phyloP scores from a whole-genome alignment of 2,329 filamentous ascomycete species.

The Pyrenophora teres region DNA sequence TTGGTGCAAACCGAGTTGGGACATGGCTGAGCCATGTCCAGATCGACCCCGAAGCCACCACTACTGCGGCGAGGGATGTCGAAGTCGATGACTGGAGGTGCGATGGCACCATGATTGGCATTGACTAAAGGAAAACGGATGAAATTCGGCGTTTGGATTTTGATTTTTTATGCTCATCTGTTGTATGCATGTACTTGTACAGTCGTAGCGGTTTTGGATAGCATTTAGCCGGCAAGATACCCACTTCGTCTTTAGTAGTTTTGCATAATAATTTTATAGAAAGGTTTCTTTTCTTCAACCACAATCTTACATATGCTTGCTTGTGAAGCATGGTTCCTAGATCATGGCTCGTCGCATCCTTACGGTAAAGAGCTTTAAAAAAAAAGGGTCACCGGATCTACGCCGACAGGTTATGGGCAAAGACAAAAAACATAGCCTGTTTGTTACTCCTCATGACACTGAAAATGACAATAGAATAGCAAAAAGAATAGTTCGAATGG shows the following conservation, averaged over 20 bases:
- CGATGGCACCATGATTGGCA: conserved; percentile 44
- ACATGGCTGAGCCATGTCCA: conserved; percentile 47
- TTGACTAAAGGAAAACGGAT: conserved; percentile 29
- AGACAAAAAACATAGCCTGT: neutral
- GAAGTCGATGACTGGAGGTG: conserved; percentile 45
- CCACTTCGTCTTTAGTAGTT: conserved; percentile 13
- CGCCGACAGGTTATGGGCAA: neutral
- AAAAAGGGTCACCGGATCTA: too few relatives aligned
- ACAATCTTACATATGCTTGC: neutral
- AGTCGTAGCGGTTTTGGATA: conserved; percentile 16
- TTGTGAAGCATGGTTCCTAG: neutral
- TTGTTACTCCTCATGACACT: too few relatives aligned
- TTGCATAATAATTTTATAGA: conserved; percentile 7
- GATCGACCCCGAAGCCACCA: conserved; percentile 44
- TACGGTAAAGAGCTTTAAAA: too few relatives aligned
- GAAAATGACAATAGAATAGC: neutral
- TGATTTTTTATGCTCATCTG: neutral
- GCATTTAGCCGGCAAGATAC: conserved; percentile 20
- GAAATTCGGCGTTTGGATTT: conserved; percentile 12
- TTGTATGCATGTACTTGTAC: conserved; percentile 10
- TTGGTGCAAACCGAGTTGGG: conserved; percentile 45
- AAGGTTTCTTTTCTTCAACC: neutral
- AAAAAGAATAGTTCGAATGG: conserved; percentile 18
- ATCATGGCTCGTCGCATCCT: too few relatives aligned
- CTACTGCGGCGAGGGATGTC: conserved; percentile 37